These are phyloP conservation scores for Sistotremastrum niveocremeum DNA, from an alignment of 768 basidiomycete genomes.

Conservation along the genomic window DNA sequence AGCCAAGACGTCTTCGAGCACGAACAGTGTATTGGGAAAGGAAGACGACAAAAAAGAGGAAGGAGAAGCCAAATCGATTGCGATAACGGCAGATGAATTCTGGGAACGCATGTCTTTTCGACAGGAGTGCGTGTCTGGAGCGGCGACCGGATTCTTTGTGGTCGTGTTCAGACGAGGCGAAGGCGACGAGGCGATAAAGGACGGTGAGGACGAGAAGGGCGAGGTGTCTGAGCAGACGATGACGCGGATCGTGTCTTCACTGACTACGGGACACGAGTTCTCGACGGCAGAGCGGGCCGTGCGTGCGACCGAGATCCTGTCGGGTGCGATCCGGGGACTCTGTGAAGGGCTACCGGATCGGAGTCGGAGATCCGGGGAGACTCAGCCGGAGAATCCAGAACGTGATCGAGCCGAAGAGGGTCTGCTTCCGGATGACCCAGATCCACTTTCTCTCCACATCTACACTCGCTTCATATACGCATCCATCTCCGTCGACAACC, in stretches of 20 bases:
- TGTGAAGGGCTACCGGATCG: conserved; percentile 49
- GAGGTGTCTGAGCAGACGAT: conserved; percentile 52
- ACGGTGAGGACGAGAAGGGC: background rate
- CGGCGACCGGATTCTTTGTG: conserved; percentile 88
- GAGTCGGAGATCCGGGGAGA: conserved; percentile 31
- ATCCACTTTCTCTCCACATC: background rate
- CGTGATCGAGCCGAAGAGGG: conserved; percentile 4
- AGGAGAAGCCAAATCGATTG: conserved; percentile 1
- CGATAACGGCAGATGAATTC: conserved; percentile 52
- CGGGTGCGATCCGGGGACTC: conserved; percentile 51
- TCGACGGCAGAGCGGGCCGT: conserved; percentile 48
- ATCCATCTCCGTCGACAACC: conserved; percentile 1
- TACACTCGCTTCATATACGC: conserved; percentile 2
- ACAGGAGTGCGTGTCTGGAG: conserved; percentile 85
- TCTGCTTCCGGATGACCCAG: conserved; percentile 6
- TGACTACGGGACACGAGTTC: conserved; percentile 71
- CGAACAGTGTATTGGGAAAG: background rate
- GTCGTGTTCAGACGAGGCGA: conserved; percentile 38
- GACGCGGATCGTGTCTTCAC: conserved; percentile 52
- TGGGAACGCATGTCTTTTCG: conserved; percentile 97
- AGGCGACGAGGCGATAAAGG: no score
- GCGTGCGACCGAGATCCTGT: conserved; percentile 59
- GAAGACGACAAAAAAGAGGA: conserved; percentile 4
- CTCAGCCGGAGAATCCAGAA: conserved; percentile 15
- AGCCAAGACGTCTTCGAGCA: no score